Percentiles rank a stretch among this genome's conserved stretches.
Evolutionary conservation across 129 eudicot species (phyloP).

Genomic region (Escallonia rubra): DNA sequence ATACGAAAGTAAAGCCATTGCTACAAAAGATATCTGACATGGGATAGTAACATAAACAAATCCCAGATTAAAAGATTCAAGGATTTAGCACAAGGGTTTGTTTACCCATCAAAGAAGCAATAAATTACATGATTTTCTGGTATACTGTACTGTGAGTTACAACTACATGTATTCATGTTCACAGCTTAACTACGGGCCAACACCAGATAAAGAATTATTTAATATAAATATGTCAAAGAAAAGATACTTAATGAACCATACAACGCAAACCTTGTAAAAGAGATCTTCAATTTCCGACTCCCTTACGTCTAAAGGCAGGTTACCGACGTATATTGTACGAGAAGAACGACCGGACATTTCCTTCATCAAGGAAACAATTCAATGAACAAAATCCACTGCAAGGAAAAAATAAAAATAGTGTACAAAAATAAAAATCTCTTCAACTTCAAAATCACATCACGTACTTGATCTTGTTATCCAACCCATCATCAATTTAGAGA

Average conservation of each 20-base stretch:
- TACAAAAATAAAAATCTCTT: not conserved
- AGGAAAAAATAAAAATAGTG: conserved; percentile 1
- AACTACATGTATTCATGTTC: no score
- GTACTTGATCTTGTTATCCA: conserved; percentile 13
- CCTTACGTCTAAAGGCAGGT: conserved; percentile 83
- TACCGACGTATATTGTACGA: conserved; percentile 94
- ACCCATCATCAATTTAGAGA: conserved; percentile 17
- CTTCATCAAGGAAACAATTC: conserved; percentile 11
- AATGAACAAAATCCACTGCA: conserved; percentile 12
- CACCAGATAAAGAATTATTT: no score
- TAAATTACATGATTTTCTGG: no score
- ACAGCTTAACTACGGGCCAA: no score
- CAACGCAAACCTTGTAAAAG: conserved; percentile 72
- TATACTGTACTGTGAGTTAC: no score
- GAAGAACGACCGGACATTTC: conserved; percentile 93
- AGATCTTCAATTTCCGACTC: conserved; percentile 89
- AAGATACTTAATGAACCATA: not conserved
- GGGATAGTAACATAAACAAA: not conserved
- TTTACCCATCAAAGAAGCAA: no score
- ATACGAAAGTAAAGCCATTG: no score
- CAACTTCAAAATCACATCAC: conserved; percentile 6
- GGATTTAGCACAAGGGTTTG: no score
- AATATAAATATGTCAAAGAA: not conserved
- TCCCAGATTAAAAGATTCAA: no score
- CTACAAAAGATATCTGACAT: not conserved